phyloP scores from a whole-genome alignment of 2,329 filamentous ascomycete species.

The Colletotrichum acutatum region DNA sequence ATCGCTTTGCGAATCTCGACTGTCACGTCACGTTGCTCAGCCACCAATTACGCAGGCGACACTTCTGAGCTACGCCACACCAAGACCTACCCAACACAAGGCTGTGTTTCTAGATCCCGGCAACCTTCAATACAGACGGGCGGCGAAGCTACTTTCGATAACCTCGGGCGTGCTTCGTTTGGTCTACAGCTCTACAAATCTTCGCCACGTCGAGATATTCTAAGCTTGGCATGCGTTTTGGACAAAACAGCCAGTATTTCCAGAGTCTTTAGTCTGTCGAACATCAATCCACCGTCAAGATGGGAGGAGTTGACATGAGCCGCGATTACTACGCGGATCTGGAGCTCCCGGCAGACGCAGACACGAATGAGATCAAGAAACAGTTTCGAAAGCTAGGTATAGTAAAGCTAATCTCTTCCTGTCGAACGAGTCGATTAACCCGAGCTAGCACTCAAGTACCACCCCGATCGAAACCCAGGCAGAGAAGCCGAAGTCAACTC shows the following conservation, averaged over 20 bases:
- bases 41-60: background rate
- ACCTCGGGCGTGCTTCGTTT: background rate
- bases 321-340: conserved; percentile 90
- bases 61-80: background rate
- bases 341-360: conserved; percentile 74
- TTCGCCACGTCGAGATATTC: background rate
- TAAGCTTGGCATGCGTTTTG: conserved; percentile 18
- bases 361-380: conserved; percentile 82
- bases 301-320: conserved; percentile 75
- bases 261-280: conserved; percentile 6
- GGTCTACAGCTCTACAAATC: background rate
- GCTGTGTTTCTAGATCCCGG: background rate
- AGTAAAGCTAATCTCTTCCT: conserved; percentile 3
- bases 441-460: conserved; percentile 78
- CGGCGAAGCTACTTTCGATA: background rate
- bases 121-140: background rate
- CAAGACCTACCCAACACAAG: background rate
- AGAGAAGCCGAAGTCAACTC: conserved; percentile 82
- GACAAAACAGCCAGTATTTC: background rate
- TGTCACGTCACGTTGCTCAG: conserved; percentile 7
- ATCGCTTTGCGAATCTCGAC: background rate
- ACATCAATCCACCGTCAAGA: conserved; percentile 50
- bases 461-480: conserved; percentile 90
- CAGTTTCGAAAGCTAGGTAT: conserved; percentile 85
- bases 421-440: conserved; percentile 40